These are phyloP conservation scores for Corynespora cassiicola DNA, from an alignment of 2,329 filamentous ascomycete genomes.

Conservation along the genomic window DNA sequence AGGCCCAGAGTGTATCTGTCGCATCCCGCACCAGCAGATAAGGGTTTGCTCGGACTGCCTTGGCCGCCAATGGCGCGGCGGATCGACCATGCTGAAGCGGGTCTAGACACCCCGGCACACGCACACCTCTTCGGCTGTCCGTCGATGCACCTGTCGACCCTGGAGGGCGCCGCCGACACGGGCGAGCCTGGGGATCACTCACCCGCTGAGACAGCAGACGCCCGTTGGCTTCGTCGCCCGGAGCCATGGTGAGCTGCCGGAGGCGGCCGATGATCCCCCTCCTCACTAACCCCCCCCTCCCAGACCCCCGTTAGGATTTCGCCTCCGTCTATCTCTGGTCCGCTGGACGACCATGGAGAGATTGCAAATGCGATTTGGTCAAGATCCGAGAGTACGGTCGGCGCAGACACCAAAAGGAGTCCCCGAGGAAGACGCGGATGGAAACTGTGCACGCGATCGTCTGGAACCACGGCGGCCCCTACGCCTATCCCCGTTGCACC, in stretches of 20 bases:
- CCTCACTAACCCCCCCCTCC: too few relatives aligned
- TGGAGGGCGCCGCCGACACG: constrained; percentile 10
- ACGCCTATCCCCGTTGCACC: too few relatives aligned
- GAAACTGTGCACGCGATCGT: too few relatives aligned
- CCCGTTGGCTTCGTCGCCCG: constrained; percentile 4
- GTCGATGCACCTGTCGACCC: constrained; percentile 2
- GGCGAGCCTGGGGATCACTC: constrained; percentile 3
- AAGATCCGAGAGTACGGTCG: constrained; percentile 7
- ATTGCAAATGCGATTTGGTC: constrained; percentile 32
- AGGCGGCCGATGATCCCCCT: constrained; percentile 23
- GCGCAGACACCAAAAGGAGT: constrained; percentile 3
- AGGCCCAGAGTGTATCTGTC: constrained; percentile 24
- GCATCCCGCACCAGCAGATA: constrained; percentile 42
- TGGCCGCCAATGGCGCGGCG: too few relatives aligned
- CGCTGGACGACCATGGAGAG: constrained; percentile 1
- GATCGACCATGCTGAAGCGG: too few relatives aligned
- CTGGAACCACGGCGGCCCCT: too few relatives aligned
- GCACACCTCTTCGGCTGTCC: constrained; percentile 8
- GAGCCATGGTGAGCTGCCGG: constrained; percentile 3
- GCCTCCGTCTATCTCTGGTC: constrained; percentile 1
- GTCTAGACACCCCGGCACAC: too few relatives aligned
- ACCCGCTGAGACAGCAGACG: too few relatives aligned
- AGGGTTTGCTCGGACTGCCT: constrained; percentile 30
- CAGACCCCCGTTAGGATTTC: constrained; percentile 1
- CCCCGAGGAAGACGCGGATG: too few relatives aligned